Base-by-base conservation (phyloP, 2,329 filamentous ascomycete species). In the Knufia petricola region DNA sequence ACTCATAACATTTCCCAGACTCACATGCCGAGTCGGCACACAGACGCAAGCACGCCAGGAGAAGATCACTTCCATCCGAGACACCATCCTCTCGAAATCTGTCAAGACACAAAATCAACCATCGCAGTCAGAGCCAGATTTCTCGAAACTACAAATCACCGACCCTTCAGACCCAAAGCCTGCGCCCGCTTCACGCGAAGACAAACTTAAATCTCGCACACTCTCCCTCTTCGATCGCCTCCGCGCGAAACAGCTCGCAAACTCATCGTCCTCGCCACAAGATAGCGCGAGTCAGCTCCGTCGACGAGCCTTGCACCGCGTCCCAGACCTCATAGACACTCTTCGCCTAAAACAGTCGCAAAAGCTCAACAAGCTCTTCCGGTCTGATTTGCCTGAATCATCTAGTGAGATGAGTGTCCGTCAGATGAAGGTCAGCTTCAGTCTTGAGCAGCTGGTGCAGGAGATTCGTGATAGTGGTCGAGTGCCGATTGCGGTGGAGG, bases 211-310 rank as follows among this genome's bases (percentile, higher is more conserved):
- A 55, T 63, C 63, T 7, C 66, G 66, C n/a, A 59, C 47, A 52
- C 64, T 36, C 60, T 69, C 42, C 61, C 77, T 94, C 20, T 73
- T 92, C 50, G 85, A 89, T 63, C 82, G 85, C 42, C 77, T 94
- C 54, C 81, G 84, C 54, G 72, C 76, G 48, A 90, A 90, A 69
- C 78, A 85, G 56, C 30, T 62, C 59, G 24, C 69, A 67, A 71
- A 76, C 62, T 62, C 76, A 62, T 60, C 69, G 52, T 55, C 67
- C 52, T 45, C 67, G 51, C 50, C 63, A 0, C 75, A 73, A 0
- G 68, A 75, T 0, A 70, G 74, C 19, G 74, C 70, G 15, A 73
- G 81, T 56, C 66, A 85, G 2, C 69, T 76, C 53, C 80, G 82
- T 10, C 75, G 73, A 12, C 76, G 79, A 2, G 84, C 84, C 0